Percentiles rank a stretch among this genome's conserved stretches.
Evolutionary conservation across 2,329 filamentous ascomycete genomes (phyloP).

Genomic region (Nothopassalora personata): DNA sequence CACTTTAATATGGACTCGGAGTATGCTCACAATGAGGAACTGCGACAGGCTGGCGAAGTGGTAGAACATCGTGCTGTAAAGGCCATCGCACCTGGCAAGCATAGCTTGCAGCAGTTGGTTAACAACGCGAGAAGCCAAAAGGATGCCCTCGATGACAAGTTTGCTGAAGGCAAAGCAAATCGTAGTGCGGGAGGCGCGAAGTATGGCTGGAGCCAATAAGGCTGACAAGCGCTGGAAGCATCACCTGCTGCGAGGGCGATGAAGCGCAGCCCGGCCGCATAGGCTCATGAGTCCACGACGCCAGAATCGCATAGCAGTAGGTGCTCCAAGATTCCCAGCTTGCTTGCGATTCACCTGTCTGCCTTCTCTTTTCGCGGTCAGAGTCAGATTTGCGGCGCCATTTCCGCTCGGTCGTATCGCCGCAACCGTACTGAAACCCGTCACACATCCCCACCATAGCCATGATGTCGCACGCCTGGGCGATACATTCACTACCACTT

Average conservation of each 20-base stretch:
- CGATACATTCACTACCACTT: too few species aligned
- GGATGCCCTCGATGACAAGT: slow-evolving; percentile 86
- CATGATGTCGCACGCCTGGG: too few species aligned
- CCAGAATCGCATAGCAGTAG: background rate
- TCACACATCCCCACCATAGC: too few species aligned
- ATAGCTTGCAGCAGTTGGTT: slow-evolving; percentile 81
- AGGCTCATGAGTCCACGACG: background rate
- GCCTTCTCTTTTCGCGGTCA: too few species aligned
- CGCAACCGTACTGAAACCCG: too few species aligned
- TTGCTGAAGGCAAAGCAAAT: slow-evolving; percentile 73
- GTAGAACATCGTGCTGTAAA: slow-evolving; percentile 74
- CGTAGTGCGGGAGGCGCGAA: slow-evolving; percentile 55
- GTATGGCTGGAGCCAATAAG: slow-evolving; percentile 20
- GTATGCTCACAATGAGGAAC: slow-evolving; percentile 75
- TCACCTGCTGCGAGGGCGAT: background rate
- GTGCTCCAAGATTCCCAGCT: background rate
- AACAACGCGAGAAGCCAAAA: slow-evolving; percentile 75
- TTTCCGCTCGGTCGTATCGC: too few species aligned
- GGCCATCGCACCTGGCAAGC: slow-evolving; percentile 78
- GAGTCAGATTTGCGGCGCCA: too few species aligned
- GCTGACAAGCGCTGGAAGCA: too few species aligned
- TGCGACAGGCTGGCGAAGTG: slow-evolving; percentile 65
- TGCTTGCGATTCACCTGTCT: background rate
- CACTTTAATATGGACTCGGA: slow-evolving; percentile 87
- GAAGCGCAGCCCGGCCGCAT: background rate